Evolutionary conservation across 169 alveolate species (phyloP).

Genomic region (Plasmodium coatneyi): DNA sequence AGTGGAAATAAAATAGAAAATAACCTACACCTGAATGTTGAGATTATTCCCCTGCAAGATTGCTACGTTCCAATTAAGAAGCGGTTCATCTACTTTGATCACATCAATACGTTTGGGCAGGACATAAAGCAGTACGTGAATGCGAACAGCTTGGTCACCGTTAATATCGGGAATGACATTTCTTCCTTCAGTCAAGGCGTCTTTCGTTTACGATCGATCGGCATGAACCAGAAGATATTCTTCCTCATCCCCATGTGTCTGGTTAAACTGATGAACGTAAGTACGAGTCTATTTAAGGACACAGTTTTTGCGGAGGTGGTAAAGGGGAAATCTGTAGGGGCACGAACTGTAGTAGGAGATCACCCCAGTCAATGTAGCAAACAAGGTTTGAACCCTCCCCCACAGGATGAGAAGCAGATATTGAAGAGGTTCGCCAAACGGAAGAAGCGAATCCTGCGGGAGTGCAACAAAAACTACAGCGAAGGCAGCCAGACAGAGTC

Average conservation of each 20-base stretch:
- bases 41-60: conserved; percentile 86
- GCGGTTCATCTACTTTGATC: conserved; percentile 93
- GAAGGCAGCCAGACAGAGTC: conserved; percentile 15
- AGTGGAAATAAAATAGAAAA: conserved; percentile 78
- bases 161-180: conserved; percentile 89
- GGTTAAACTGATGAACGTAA: conserved; percentile 81
- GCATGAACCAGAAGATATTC: conserved; percentile 87
- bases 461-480: conserved; percentile 46
- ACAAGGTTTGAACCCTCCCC: neutral
- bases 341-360: neutral
- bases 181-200: conserved; percentile 94
- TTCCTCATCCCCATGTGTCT: conserved; percentile 86
- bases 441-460: conserved; percentile 7
- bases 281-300: conserved; percentile 57
- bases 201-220: conserved; percentile 91
- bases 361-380: neutral
- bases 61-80: conserved; percentile 89
- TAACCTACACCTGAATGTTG: conserved; percentile 78
- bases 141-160: conserved; percentile 90
- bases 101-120: conserved; percentile 93
- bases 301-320: neutral
- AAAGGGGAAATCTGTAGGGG: neutral
- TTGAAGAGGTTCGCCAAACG: conserved; percentile 17
- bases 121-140: conserved; percentile 92
- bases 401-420: neutral